phyloP scores from a whole-genome alignment of 176 grass and related monocot species.

The Leersia perrieri region DNA sequence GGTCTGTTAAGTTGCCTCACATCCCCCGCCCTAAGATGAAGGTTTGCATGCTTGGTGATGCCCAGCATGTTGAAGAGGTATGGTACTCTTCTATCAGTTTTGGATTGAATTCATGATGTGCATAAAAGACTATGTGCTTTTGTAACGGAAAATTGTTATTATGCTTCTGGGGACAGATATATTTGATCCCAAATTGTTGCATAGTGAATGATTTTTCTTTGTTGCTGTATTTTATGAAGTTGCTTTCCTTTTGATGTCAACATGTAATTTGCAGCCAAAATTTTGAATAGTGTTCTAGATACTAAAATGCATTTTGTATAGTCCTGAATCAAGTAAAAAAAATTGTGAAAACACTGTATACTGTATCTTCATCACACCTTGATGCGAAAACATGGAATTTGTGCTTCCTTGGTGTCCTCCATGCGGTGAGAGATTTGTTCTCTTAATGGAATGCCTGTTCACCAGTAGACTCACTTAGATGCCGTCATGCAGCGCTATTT shows the following conservation, averaged over 20 bases:
- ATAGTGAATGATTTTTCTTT: background rate
- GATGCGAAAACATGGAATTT: background rate
- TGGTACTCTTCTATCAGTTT: background rate
- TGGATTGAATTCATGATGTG: background rate
- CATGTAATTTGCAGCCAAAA: background rate
- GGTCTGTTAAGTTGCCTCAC: slow-evolving; percentile 60
- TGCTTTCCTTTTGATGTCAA: background rate
- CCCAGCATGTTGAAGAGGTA: slow-evolving; percentile 77
- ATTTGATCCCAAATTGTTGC: background rate
- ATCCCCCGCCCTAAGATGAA: slow-evolving; percentile 82
- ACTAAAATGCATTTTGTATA: too few species aligned
- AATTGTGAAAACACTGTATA: background rate
- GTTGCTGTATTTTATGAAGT: background rate
- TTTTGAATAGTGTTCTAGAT: background rate
- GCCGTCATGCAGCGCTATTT: background rate
- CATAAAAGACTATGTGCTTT: background rate
- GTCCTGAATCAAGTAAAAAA: too few species aligned
- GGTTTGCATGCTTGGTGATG: slow-evolving; percentile 81
- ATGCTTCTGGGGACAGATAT: background rate
- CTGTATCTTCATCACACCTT: background rate
- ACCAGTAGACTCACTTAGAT: background rate
- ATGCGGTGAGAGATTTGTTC: background rate
- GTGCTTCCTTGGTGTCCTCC: background rate
- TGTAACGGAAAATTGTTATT: background rate
- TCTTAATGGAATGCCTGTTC: background rate